A percentile compares a stretch with the other conserved stretches of the same genome.
These are phyloP conservation scores for Debaryomyces nepalensis DNA, from an alignment of 1,139 yeast genomes.

Conservation along the genomic window DNA sequence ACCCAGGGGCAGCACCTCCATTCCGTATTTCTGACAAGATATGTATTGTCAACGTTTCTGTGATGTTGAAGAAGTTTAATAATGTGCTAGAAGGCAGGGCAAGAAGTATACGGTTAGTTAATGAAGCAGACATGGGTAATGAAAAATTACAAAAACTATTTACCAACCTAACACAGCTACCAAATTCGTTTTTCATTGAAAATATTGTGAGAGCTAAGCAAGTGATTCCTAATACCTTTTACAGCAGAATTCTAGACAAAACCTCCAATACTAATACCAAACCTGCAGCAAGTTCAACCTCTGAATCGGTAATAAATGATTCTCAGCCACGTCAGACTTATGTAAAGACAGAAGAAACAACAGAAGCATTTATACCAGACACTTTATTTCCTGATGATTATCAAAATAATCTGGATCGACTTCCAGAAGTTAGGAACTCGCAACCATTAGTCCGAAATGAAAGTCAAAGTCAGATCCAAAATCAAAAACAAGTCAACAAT, in stretches of 20 bases:
- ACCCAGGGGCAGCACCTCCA: conserved; percentile 2
- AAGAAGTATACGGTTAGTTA: conserved; percentile 6
- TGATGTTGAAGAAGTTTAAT: conserved; percentile 14
- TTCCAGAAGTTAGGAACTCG: neutral
- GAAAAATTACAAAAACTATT: conserved; percentile 5
- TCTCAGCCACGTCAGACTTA: conserved; percentile 6
- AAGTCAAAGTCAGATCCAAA: neutral
- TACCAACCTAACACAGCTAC: conserved; percentile 4
- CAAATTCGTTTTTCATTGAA: conserved; percentile 1
- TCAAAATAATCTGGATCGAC: conserved; percentile 11
- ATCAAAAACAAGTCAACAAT: neutral
- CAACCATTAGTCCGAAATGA: neutral
- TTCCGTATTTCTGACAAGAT: conserved; percentile 13
- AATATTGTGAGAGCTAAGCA: conserved; percentile 3
- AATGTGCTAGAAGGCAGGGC: conserved; percentile 15
- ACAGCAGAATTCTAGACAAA: neutral
- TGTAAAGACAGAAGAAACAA: conserved; percentile 10
- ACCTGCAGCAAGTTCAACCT: neutral
- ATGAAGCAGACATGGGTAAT: conserved; percentile 3
- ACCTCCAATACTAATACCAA: neutral
- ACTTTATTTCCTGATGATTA: conserved; percentile 21
- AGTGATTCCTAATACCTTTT: neutral
- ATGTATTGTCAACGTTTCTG: conserved; percentile 12
- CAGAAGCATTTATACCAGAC: conserved; percentile 22
- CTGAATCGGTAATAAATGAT: conserved; percentile 2